Conservation (phyloP, 1,284 basidiomycete genomes). For the Lignosus rhinocerotis region DNA sequence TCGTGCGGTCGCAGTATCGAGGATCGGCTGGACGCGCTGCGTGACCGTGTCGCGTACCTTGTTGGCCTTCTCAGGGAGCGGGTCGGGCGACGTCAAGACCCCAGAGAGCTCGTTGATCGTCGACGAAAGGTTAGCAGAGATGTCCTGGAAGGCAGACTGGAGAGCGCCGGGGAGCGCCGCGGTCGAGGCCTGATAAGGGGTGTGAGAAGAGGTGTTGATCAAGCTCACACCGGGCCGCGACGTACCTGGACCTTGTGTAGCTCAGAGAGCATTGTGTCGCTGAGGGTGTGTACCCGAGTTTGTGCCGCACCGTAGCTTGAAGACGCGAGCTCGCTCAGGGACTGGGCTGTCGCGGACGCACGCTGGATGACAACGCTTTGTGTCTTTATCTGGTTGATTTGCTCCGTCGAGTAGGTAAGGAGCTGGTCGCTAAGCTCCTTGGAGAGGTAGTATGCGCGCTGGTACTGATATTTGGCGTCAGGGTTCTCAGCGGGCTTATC, state of each 20-base stretch:
- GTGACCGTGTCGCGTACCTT: slow-evolving; percentile 59
- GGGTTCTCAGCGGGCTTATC: slow-evolving; percentile 24
- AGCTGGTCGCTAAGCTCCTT: slow-evolving; percentile 62
- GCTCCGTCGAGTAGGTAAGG: slow-evolving; percentile 65
- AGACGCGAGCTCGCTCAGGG: slow-evolving; percentile 57
- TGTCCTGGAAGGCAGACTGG: slow-evolving; percentile 49
- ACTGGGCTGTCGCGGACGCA: slow-evolving; percentile 66
- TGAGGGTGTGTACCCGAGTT: slow-evolving; percentile 48
- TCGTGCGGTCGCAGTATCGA: slow-evolving; percentile 41
- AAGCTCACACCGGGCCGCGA: neutral
- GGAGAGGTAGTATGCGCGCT: slow-evolving; percentile 67
- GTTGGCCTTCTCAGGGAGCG: slow-evolving; percentile 58
- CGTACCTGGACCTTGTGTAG: slow-evolving; percentile 60
- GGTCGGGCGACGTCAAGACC: slow-evolving; percentile 56
- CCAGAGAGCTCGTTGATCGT: slow-evolving; percentile 51
- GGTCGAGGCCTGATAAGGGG: slow-evolving; percentile 43
- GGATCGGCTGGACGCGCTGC: slow-evolving; percentile 57
- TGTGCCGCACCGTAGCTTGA: slow-evolving; percentile 53
- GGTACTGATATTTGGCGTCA: slow-evolving; percentile 63
- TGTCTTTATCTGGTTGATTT: slow-evolving; percentile 68
- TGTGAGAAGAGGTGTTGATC: slow-evolving; percentile 8
- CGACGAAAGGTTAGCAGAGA: slow-evolving; percentile 45
- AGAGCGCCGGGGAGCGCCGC: slow-evolving; percentile 54
- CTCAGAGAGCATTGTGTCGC: slow-evolving; percentile 63
- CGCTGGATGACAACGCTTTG: slow-evolving; percentile 71